Evolutionary conservation across 257 asterid genomes (phyloP).

Genomic region (Solanum boliviense): DNA sequence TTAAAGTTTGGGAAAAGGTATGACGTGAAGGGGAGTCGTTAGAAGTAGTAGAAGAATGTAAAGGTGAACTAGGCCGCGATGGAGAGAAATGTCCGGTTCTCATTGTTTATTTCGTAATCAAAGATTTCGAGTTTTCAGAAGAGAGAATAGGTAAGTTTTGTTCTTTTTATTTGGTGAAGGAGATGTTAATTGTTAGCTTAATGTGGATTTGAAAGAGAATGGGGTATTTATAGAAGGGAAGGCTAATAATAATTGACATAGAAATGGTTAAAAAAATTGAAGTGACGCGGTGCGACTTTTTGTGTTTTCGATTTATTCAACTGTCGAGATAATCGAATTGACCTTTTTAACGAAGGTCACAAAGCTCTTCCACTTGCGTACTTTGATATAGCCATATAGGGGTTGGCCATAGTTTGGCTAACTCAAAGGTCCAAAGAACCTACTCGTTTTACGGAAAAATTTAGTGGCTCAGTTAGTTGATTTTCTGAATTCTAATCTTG

Average conservation of each 20-base stretch:
- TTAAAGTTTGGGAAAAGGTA: slow-evolving; percentile 37
- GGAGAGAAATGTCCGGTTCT: not conserved
- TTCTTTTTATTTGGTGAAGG: not conserved
- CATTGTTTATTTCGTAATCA: not conserved
- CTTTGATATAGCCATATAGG: not conserved
- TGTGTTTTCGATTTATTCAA: not conserved
- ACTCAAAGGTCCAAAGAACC: not conserved
- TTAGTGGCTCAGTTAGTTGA: too few species aligned
- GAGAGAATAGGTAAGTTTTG: not conserved
- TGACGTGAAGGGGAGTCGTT: slow-evolving; percentile 17
- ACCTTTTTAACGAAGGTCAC: not conserved
- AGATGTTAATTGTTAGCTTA: not conserved
- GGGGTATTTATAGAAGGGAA: not conserved
- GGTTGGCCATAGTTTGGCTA: not conserved
- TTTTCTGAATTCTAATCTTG: too few species aligned
- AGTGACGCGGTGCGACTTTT: not conserved
- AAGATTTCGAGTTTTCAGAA: not conserved
- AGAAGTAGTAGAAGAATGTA: slow-evolving; percentile 2
- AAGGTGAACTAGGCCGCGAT: slow-evolving; percentile 31
- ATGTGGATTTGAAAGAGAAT: not conserved
- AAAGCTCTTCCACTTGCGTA: not conserved
- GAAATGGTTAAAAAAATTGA: not conserved
- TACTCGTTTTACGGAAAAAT: too few species aligned
- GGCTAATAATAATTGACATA: not conserved
- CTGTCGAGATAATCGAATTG: not conserved